These are phyloP conservation scores for Balansia obtecta DNA, from an alignment of 2,329 filamentous ascomycete genomes.

Conservation along the genomic window DNA sequence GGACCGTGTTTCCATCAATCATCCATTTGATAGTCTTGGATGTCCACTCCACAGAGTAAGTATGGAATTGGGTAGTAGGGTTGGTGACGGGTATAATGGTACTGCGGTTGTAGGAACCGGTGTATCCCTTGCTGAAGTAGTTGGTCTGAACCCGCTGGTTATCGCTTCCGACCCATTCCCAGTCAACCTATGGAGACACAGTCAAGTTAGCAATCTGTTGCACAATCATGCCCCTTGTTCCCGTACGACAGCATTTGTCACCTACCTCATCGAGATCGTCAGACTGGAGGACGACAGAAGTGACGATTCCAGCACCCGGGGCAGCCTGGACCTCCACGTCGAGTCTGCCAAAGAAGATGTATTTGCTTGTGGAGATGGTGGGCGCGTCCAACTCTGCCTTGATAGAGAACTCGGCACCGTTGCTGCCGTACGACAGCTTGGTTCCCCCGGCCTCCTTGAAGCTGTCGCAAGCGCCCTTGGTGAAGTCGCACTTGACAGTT, in stretches of 20 bases:
- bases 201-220: neutral
- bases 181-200: constrained; percentile 49
- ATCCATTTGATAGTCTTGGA: constrained; percentile 50
- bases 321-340: constrained; percentile 70
- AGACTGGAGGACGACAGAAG: constrained; percentile 79
- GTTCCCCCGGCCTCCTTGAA: constrained; percentile 37
- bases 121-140: constrained; percentile 69
- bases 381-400: constrained; percentile 51
- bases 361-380: constrained; percentile 67
- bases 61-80: constrained; percentile 42
- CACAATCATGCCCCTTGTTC: constrained; percentile 31
- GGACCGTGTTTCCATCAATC: constrained; percentile 48
- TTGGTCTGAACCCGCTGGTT: constrained; percentile 65
- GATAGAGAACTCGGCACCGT: constrained; percentile 54
- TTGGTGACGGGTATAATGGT: constrained; percentile 43
- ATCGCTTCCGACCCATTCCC: constrained; percentile 67
- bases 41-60: constrained; percentile 58
- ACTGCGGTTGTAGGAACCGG: constrained; percentile 56
- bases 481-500: constrained; percentile 56
- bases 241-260: constrained; percentile 59
- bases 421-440: constrained; percentile 31
- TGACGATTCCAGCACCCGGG: constrained; percentile 74
- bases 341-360: constrained; percentile 92
- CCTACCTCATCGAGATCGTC: constrained; percentile 58
- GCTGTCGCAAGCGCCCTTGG: constrained; percentile 50